Conservation (phyloP, 116 monocot species). For the Thalassia testudinum region DNA sequence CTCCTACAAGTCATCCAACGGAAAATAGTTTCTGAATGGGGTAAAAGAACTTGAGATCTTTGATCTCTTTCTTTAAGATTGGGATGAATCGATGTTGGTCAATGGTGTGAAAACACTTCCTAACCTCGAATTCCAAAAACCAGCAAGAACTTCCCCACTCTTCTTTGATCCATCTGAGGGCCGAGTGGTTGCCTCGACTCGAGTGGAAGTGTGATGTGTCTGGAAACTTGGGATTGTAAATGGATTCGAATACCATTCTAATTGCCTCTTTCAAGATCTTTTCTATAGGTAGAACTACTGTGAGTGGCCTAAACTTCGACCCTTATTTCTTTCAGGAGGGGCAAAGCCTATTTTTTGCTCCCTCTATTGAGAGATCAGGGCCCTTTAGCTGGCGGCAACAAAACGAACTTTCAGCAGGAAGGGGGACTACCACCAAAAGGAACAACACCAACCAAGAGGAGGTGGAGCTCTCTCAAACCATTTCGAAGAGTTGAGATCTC, state of each 20-base stretch:
- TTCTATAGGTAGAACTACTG: no score
- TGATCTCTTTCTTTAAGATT: conserved; percentile 10
- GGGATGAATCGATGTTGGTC: conserved; percentile 11
- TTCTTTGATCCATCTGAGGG: no score
- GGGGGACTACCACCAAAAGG: background rate
- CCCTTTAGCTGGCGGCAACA: conserved; percentile 7
- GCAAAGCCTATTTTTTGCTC: no score
- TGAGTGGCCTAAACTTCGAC: no score
- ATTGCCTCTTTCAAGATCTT: conserved; percentile 26
- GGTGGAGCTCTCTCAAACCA: no score
- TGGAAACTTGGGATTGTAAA: conserved; percentile 13
- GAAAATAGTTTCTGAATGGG: conserved; percentile 6
- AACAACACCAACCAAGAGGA: no score
- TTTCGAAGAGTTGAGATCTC: no score
- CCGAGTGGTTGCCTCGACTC: conserved; percentile 7
- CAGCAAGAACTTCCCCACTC: conserved; percentile 21
- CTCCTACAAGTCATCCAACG: conserved; percentile 4
- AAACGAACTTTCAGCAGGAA: background rate
- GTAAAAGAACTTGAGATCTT: conserved; percentile 11
- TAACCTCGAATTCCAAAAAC: conserved; percentile 14
- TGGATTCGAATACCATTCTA: conserved; percentile 17
- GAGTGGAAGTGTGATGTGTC: conserved; percentile 15
- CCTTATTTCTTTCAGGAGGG: no score
- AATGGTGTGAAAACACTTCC: conserved; percentile 13
- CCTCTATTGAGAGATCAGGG: conserved; percentile 26